Conservation (phyloP, 345 rosid genomes). For the Erysimum cheiranthoides region DNA sequence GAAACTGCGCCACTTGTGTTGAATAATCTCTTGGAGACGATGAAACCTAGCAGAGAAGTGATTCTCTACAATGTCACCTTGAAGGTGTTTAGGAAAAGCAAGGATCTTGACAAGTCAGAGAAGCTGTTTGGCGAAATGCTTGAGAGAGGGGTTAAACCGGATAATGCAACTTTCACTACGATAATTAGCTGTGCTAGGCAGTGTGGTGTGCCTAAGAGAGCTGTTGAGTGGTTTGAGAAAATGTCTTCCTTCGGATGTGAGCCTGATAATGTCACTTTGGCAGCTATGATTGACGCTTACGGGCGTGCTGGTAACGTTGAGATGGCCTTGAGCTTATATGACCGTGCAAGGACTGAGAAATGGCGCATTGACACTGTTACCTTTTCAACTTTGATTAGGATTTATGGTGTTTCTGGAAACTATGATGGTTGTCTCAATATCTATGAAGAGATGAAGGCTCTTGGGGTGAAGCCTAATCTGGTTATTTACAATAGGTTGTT, state of each 20-base stretch:
- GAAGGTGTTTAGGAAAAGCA: constrained; percentile 73
- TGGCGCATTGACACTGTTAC: constrained; percentile 77
- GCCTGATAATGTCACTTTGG: constrained; percentile 72
- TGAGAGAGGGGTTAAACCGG: constrained; percentile 68
- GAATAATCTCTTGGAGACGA: constrained; percentile 51
- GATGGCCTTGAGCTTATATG: constrained; percentile 85
- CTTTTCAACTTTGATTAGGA: constrained; percentile 74
- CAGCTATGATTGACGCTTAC: constrained; percentile 84
- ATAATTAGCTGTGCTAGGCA: constrained; percentile 77
- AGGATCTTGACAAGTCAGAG: constrained; percentile 68
- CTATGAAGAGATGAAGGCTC: constrained; percentile 91
- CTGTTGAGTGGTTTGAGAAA: constrained; percentile 92
- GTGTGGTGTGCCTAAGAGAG: constrained; percentile 60
- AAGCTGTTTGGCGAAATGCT: constrained; percentile 80
- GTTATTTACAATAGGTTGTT: constrained; percentile 71
- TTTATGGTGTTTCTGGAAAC: constrained; percentile 64
- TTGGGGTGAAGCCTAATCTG: constrained; percentile 74
- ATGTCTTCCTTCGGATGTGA: constrained; percentile 65
- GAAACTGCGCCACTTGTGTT: constrained; percentile 66
- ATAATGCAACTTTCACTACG: constrained; percentile 76
- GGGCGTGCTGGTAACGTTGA: constrained; percentile 77
- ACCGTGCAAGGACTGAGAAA: constrained; percentile 84
- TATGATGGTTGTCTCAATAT: constrained; percentile 94
- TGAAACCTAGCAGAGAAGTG: constrained; percentile 56
- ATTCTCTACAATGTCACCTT: constrained; percentile 81